These are phyloP conservation scores for Phytophthora sojae DNA, from an alignment of 352 stramenopile genomes.

Conservation along the genomic window DNA sequence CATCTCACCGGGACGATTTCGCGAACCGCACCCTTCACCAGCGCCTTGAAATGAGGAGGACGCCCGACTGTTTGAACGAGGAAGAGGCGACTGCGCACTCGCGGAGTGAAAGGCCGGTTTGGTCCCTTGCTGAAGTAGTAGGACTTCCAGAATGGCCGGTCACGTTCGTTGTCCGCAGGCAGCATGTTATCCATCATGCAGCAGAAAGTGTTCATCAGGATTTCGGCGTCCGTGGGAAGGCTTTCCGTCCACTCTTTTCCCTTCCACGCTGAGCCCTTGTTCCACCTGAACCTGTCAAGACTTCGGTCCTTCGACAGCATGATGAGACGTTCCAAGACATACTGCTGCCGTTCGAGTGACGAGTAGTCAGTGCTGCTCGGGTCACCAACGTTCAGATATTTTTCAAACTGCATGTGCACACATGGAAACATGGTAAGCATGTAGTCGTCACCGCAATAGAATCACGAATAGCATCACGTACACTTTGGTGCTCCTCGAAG, in stretches of 20 bases:
- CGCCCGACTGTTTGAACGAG: constrained; percentile 78
- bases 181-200: constrained; percentile 91
- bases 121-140: constrained; percentile 83
- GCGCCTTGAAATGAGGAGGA: constrained; percentile 87
- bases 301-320: constrained; percentile 90
- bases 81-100: constrained; percentile 76
- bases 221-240: constrained; percentile 82
- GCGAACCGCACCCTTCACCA: constrained; percentile 76
- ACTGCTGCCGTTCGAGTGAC: constrained; percentile 83
- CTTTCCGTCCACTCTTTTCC: constrained; percentile 85
- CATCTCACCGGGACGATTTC: constrained; percentile 82
- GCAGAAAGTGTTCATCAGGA: constrained; percentile 90
- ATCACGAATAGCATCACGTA: constrained; percentile 37
- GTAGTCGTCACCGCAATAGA: not conserved
- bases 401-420: constrained; percentile 69
- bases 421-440: constrained; percentile 12
- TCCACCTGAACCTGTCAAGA: constrained; percentile 85
- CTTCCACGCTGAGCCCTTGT: constrained; percentile 86
- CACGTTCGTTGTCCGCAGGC: constrained; percentile 74
- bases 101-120: constrained; percentile 75
- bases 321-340: constrained; percentile 84
- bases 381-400: constrained; percentile 88
- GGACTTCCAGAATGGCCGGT: constrained; percentile 85
- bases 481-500: constrained; percentile 83
- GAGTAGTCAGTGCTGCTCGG: constrained; percentile 73